Evolutionary conservation across 2,329 filamentous ascomycete genomes (phyloP).

Genomic region (Alternaria hordeiaustralica): DNA sequence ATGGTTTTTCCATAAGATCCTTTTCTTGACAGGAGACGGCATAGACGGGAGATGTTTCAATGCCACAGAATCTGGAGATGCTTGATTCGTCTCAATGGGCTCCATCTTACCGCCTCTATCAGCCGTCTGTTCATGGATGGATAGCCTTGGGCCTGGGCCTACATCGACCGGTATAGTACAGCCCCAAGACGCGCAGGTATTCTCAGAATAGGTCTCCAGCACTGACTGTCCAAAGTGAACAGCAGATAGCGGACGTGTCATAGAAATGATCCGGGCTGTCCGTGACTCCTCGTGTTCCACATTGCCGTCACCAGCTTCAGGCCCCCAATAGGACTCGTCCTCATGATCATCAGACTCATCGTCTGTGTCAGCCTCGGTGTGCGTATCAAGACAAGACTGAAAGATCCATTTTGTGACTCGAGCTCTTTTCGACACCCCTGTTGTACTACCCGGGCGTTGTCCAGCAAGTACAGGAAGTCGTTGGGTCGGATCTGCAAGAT

Average conservation of each 20-base stretch:
- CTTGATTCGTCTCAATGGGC: background rate
- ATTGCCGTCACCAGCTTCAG: slow-evolving; percentile 25
- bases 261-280: slow-evolving; percentile 4
- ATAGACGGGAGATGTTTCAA: slow-evolving; percentile 2
- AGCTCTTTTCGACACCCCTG: slow-evolving; percentile 69
- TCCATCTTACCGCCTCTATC: background rate
- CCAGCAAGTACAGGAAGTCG: slow-evolving; percentile 83
- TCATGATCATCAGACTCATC: background rate
- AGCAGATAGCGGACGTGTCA: slow-evolving; percentile 25
- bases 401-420: slow-evolving; percentile 52
- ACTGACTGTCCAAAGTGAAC: slow-evolving; percentile 26
- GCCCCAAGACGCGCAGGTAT: background rate
- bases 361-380: slow-evolving; percentile 10
- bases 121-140: slow-evolving; percentile 1
- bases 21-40: background rate
- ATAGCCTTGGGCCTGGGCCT: background rate
- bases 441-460: slow-evolving; percentile 71
- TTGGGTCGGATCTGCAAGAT: slow-evolving; percentile 73
- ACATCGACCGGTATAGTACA: background rate
- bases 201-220: slow-evolving; percentile 19
- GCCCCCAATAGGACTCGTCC: slow-evolving; percentile 8
- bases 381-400: slow-evolving; percentile 46
- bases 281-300: slow-evolving; percentile 26
- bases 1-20: background rate
- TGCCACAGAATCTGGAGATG: background rate